A percentile compares a stretch with the other conserved stretches of the same genome.
phyloP scores from a whole-genome alignment of 2,329 filamentous ascomycete species.

The Dothidotthia symphoricarpi region DNA sequence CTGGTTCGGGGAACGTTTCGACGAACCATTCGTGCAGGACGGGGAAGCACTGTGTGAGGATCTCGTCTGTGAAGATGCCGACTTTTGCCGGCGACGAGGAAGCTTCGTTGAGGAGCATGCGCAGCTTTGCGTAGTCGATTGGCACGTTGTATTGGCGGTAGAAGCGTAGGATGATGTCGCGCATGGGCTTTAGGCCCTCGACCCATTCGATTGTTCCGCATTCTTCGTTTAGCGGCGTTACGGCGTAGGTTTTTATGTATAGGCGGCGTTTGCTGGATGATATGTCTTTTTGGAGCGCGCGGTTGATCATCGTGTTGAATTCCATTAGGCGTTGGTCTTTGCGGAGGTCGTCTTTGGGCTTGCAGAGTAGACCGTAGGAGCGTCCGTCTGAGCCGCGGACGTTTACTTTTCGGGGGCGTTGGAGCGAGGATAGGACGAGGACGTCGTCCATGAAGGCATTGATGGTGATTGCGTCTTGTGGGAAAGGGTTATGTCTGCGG shows the following conservation, averaged over 20 bases:
- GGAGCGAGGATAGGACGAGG: slow-evolving; percentile 82
- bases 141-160: slow-evolving; percentile 72
- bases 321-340: slow-evolving; percentile 99
- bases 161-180: slow-evolving; percentile 80
- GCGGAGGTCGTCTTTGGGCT: slow-evolving; percentile 95
- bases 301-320: slow-evolving; percentile 97
- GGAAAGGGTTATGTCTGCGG: slow-evolving; percentile 78
- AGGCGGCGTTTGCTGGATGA: slow-evolving; percentile 87
- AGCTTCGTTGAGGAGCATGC: slow-evolving; percentile 65
- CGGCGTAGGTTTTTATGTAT: slow-evolving; percentile 88
- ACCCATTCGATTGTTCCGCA: slow-evolving; percentile 99
- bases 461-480: slow-evolving; percentile 81
- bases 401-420: slow-evolving; percentile 86
- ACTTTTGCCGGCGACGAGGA: slow-evolving; percentile 62
- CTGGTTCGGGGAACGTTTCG: slow-evolving; percentile 89
- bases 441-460: slow-evolving; percentile 81
- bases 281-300: slow-evolving; percentile 85
- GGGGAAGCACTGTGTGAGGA: slow-evolving; percentile 71
- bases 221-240: slow-evolving; percentile 95
- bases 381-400: slow-evolving; percentile 87
- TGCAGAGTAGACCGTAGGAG: slow-evolving; percentile 86
- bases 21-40: slow-evolving; percentile 94
- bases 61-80: slow-evolving; percentile 67
- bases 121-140: slow-evolving; percentile 62
- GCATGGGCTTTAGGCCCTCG: slow-evolving; percentile 87